Percentiles rank a stretch among this genome's conserved stretches.
phyloP scores from a whole-genome alignment of 139 green algal species.

The Micromonas pusilla region DNA sequence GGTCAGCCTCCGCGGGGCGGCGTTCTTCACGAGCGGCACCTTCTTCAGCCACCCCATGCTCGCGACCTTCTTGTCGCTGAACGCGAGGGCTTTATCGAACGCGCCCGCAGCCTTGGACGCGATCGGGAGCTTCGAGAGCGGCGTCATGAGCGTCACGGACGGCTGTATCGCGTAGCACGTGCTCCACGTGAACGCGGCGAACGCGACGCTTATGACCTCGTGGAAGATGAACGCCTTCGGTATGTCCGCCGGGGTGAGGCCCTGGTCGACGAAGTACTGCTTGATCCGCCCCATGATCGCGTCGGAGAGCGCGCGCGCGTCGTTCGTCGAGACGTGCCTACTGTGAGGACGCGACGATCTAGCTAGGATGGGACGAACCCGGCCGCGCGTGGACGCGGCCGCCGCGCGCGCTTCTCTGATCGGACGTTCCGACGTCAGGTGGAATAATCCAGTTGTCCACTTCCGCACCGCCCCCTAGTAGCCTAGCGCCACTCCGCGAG shows the following conservation, averaged over 20 bases:
- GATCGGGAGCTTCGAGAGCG: background rate
- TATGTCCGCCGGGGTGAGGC: background rate
- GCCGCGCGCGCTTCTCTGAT: no score
- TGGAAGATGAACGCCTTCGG: slow-evolving; percentile 19
- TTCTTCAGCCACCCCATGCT: background rate
- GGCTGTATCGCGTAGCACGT: slow-evolving; percentile 8
- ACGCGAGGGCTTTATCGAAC: background rate
- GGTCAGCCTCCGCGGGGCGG: background rate
- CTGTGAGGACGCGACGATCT: no score
- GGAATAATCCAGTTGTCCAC: no score
- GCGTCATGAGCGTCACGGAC: background rate
- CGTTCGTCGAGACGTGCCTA: no score
- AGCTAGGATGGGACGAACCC: no score
- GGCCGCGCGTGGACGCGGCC: no score
- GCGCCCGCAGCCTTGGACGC: background rate
- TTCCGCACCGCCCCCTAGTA: no score
- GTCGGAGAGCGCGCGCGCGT: no score
- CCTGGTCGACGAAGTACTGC: slow-evolving; percentile 8
- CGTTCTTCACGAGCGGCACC: slow-evolving; percentile 2
- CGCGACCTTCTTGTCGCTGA: background rate
- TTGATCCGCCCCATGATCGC: slow-evolving; percentile 12
- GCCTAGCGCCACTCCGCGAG: no score
- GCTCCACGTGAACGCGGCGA: slow-evolving; percentile 17
- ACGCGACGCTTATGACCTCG: slow-evolving; percentile 7
- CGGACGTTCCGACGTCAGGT: no score